Percentiles rank a stretch among this genome's conserved stretches.
These are phyloP conservation scores for Termitomyces sp. DNA, from an alignment of 768 basidiomycete genomes.

Conservation along the genomic window DNA sequence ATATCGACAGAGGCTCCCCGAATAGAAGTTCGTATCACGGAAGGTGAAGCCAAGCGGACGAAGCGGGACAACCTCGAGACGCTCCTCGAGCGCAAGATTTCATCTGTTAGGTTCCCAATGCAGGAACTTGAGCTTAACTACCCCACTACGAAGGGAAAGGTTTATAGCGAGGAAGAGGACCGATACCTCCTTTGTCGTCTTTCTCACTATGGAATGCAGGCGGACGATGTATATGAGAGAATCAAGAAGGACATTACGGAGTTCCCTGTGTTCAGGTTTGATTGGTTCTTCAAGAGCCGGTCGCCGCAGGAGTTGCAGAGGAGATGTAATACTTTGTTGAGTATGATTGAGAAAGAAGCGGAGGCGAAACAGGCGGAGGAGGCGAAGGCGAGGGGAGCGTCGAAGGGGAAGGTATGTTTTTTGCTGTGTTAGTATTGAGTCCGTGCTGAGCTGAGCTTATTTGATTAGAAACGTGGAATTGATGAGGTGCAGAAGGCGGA, in stretches of 20 bases:
- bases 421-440: not conserved
- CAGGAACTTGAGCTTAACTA: slow-evolving; percentile 96
- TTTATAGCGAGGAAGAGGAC: slow-evolving; percentile 96
- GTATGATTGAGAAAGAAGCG: slow-evolving; percentile 94
- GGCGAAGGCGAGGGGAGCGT: slow-evolving; percentile 48
- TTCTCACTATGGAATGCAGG: slow-evolving; percentile 84
- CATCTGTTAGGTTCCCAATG: slow-evolving; percentile 83
- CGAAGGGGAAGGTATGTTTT: slow-evolving; percentile 57
- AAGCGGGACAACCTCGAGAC: slow-evolving; percentile 77
- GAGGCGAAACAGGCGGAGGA: slow-evolving; percentile 62
- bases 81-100: slow-evolving; percentile 78
- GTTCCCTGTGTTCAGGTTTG: slow-evolving; percentile 95
- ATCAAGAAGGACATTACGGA: slow-evolving; percentile 97
- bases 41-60: slow-evolving; percentile 87
- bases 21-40: slow-evolving; percentile 76
- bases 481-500: slow-evolving; percentile 53
- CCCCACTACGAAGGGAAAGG: slow-evolving; percentile 93
- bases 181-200: slow-evolving; percentile 89
- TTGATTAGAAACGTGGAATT: slow-evolving; percentile 56
- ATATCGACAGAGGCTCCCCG: slow-evolving; percentile 63
- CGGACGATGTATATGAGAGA: slow-evolving; percentile 86
- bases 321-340: slow-evolving; percentile 79
- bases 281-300: slow-evolving; percentile 97
- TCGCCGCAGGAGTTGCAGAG: slow-evolving; percentile 85
- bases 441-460: not conserved